Conservation (phyloP, 2,329 filamentous ascomycete species). For the Pestalotiopsis fici region DNA sequence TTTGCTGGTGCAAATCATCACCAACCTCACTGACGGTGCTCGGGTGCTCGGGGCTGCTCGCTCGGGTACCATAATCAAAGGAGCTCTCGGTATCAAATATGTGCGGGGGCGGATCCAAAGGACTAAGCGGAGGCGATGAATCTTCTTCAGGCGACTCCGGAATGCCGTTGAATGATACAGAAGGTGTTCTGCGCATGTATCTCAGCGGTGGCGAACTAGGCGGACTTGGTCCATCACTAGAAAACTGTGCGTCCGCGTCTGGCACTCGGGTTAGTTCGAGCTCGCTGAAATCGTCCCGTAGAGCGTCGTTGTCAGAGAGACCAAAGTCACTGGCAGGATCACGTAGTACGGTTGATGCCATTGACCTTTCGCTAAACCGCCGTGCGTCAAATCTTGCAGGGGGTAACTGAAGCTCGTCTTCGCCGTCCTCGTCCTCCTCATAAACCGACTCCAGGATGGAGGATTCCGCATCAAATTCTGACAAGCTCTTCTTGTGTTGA, state of each 20-base stretch:
- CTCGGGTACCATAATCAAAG: slow-evolving; percentile 31
- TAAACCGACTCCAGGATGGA: slow-evolving; percentile 31
- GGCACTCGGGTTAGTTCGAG: slow-evolving; percentile 38
- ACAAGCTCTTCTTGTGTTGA: slow-evolving; percentile 13
- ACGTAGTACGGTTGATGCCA: slow-evolving; percentile 40
- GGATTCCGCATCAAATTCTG: slow-evolving; percentile 26
- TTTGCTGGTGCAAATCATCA: slow-evolving; percentile 77
- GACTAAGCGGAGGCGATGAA: slow-evolving; percentile 42
- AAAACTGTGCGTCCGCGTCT: slow-evolving; percentile 29
- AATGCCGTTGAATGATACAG: slow-evolving; percentile 45
- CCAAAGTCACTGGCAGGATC: slow-evolving; percentile 16
- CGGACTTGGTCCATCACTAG: slow-evolving; percentile 41
- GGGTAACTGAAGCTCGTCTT: slow-evolving; percentile 25
- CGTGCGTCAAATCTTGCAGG: slow-evolving; percentile 21
- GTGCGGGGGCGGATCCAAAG: slow-evolving; percentile 41
- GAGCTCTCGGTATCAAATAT: slow-evolving; percentile 48
- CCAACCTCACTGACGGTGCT: slow-evolving; percentile 43
- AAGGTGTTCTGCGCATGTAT: slow-evolving; percentile 36
- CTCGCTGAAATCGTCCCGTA: slow-evolving; percentile 43
- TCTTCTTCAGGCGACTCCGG: slow-evolving; percentile 41
- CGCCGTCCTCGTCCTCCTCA: slow-evolving; percentile 24
- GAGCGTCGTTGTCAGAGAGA: slow-evolving; percentile 41
- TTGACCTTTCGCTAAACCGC: slow-evolving; percentile 25
- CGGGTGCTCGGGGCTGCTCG: slow-evolving; percentile 34
- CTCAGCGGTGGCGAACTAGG: slow-evolving; percentile 50